Evolutionary conservation across 768 basidiomycete genomes (phyloP).

Genomic region (Asterophora parasitica): DNA sequence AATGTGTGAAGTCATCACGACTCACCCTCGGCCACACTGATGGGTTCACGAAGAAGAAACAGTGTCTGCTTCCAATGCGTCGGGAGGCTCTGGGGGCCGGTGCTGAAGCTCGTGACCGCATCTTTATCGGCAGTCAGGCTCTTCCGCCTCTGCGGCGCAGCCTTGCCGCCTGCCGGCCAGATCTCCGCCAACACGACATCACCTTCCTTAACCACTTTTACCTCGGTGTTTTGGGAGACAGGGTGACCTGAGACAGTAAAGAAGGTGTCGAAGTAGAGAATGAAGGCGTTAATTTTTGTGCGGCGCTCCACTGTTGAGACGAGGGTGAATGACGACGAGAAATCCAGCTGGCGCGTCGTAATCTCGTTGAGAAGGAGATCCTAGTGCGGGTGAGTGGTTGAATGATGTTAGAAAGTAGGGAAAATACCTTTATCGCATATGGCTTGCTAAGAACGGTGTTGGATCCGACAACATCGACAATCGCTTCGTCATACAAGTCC

Average conservation of each 20-base stretch:
- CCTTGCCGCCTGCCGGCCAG: conserved; percentile 72
- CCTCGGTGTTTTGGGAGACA: conserved; percentile 46
- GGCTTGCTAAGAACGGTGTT: conserved; percentile 63
- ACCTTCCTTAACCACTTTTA: conserved; percentile 50
- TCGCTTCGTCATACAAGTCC: conserved; percentile 72
- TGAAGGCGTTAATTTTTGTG: conserved; percentile 69
- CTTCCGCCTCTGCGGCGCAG: conserved; percentile 52
- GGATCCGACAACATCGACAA: conserved; percentile 73
- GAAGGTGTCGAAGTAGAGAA: conserved; percentile 95
- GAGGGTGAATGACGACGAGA: conserved; percentile 74
- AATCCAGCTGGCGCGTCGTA: conserved; percentile 70
- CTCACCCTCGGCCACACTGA: conserved; percentile 71
- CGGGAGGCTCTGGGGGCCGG: conserved; percentile 78
- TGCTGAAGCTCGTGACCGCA: conserved; percentile 76
- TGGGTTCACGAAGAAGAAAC: conserved; percentile 78
- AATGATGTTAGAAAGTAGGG: background rate
- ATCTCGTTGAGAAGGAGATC: conserved; percentile 70
- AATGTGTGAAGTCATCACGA: conserved; percentile 1
- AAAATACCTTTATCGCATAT: conserved; percentile 57
- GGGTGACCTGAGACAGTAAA: conserved; percentile 61
- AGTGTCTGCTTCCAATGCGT: conserved; percentile 98
- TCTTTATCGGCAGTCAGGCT: conserved; percentile 48
- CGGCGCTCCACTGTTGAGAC: conserved; percentile 54
- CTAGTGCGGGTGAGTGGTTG: conserved; percentile 31
- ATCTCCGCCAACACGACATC: conserved; percentile 71